Evolutionary conservation across 2,329 filamentous ascomycete species (phyloP).

Genomic region (Tolypocladium inflatum): DNA sequence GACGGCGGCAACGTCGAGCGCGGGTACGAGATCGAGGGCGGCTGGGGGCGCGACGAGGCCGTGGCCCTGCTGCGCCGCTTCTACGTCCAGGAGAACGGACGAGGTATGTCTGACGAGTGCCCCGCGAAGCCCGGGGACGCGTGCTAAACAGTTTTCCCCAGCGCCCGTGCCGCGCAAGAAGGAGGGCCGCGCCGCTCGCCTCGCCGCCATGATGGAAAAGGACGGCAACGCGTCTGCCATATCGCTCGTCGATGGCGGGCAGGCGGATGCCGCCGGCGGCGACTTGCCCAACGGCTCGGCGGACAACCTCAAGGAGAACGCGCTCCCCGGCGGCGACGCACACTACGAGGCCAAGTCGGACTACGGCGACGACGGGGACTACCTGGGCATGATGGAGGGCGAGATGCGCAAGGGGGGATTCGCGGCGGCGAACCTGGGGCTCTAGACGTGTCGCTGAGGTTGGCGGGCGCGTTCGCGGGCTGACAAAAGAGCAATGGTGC

Average conservation of each 20-base stretch:
- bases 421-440: not conserved
- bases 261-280: not conserved
- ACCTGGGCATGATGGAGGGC: slow-evolving; percentile 3
- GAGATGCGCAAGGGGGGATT: not conserved
- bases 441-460: not conserved
- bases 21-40: slow-evolving; percentile 75
- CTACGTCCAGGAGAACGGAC: slow-evolving; percentile 95
- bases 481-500: not conserved
- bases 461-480: not conserved
- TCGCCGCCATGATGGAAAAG: slow-evolving; percentile 41
- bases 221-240: slow-evolving; percentile 16
- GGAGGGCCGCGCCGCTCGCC: slow-evolving; percentile 42
- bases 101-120: slow-evolving; percentile 45
- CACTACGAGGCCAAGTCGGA: not conserved
- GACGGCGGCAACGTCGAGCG: slow-evolving; percentile 64
- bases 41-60: slow-evolving; percentile 83
- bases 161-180: slow-evolving; percentile 45
- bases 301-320: not conserved
- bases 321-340: not conserved
- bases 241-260: not conserved
- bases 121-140: not conserved
- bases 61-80: slow-evolving; percentile 88
- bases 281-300: not conserved
- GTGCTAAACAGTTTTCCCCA: slow-evolving; percentile 12
- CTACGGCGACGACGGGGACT: not conserved